Conservation (phyloP, 495 filamentous ascomycete genomes). For the Chaetomidium leptoderma region DNA sequence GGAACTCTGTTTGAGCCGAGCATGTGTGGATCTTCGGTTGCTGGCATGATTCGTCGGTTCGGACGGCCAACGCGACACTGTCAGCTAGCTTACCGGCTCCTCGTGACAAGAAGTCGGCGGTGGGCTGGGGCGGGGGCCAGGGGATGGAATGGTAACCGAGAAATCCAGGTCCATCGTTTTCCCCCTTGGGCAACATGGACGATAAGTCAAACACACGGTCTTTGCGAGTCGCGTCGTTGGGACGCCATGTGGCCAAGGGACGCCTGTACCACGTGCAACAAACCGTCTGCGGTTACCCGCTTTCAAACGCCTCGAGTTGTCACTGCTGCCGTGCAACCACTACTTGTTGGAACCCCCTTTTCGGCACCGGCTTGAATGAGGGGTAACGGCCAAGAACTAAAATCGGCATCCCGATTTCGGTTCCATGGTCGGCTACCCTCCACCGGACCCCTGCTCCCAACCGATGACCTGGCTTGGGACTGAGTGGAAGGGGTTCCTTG, state of each 20-base stretch:
- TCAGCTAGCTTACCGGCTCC: slow-evolving; percentile 23
- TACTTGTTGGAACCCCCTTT: neutral
- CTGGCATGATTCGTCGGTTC: slow-evolving; percentile 31
- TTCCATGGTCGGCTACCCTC: slow-evolving; percentile 1
- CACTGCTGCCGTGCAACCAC: slow-evolving; percentile 29
- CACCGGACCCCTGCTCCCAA: slow-evolving; percentile 25
- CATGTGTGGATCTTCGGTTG: slow-evolving; percentile 24
- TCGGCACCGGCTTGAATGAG: slow-evolving; percentile 23
- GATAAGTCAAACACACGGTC: neutral
- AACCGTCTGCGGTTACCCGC: slow-evolving; percentile 25
- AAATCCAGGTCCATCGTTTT: neutral
- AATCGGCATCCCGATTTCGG: slow-evolving; percentile 36
- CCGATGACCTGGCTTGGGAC: no score
- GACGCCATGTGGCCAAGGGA: slow-evolving; percentile 12
- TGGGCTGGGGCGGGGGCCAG: neutral
- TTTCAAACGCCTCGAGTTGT: slow-evolving; percentile 19
- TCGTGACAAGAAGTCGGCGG: slow-evolving; percentile 13
- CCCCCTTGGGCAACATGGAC: neutral
- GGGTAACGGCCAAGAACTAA: slow-evolving; percentile 24
- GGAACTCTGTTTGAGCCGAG: slow-evolving; percentile 16
- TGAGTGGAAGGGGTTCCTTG: neutral
- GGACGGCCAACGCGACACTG: slow-evolving; percentile 9
- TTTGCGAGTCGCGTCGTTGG: slow-evolving; percentile 1
- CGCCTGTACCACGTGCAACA: slow-evolving; percentile 32
- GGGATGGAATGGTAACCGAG: neutral